phyloP scores from a whole-genome alignment of 352 stramenopile genomes.

The Phytophthora syringae region DNA sequence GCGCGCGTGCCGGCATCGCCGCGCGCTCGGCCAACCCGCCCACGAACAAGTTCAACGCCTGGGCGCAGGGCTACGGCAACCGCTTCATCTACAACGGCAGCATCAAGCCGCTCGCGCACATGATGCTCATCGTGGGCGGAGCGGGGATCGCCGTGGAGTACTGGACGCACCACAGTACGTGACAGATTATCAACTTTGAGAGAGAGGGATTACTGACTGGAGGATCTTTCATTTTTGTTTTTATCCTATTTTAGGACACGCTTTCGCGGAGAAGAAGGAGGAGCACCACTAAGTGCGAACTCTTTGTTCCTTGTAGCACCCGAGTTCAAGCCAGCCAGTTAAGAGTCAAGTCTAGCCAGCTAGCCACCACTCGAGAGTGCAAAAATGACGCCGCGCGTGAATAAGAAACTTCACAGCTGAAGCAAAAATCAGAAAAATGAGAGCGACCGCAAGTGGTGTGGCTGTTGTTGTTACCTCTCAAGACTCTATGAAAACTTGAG shows the following conservation, averaged over 20 bases:
- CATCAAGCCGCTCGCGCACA: conserved; percentile 74
- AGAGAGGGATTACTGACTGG: neutral
- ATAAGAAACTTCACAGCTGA: conserved; percentile 27
- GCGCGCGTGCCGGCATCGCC: conserved; percentile 68
- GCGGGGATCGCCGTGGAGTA: conserved; percentile 66
- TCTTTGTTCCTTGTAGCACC: conserved; percentile 11
- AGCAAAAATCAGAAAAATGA: conserved; percentile 32
- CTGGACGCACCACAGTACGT: conserved; percentile 75
- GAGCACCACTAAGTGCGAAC: conserved; percentile 66
- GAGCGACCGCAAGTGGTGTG: conserved; percentile 24
- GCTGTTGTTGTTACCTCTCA: conserved; percentile 15
- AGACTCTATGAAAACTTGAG: neutral
- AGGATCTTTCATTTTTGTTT: conserved; percentile 15
- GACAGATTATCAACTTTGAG: conserved; percentile 12
- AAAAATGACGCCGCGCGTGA: conserved; percentile 34
- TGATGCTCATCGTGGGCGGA: conserved; percentile 73
- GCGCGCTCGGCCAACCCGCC: conserved; percentile 60
- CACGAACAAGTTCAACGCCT: conserved; percentile 67
- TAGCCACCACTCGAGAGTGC: conserved; percentile 17
- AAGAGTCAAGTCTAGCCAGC: conserved; percentile 15
- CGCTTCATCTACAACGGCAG: conserved; percentile 82
- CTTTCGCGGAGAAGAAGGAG: conserved; percentile 53
- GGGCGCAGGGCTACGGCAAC: conserved; percentile 75
- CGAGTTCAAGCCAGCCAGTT: conserved; percentile 11
- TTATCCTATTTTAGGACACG: conserved; percentile 42